A percentile compares a stretch with the other conserved stretches of the same genome.
Evolutionary conservation across 768 basidiomycete genomes (phyloP).

Genomic region (Fomitopsis serialis): DNA sequence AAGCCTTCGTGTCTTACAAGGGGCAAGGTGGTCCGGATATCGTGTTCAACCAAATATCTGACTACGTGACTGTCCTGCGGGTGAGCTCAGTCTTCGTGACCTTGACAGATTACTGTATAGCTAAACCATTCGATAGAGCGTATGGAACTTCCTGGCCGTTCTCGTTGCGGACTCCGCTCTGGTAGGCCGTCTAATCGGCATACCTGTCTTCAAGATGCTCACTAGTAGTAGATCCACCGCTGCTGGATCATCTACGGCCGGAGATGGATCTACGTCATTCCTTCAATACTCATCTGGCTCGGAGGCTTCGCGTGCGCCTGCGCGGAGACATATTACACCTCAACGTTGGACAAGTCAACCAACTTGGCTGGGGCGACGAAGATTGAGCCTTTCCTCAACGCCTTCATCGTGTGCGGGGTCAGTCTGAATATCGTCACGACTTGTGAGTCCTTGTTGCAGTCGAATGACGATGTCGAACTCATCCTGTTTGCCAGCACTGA

Average conservation of each 20-base stretch:
- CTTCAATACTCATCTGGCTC: background rate
- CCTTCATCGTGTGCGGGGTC: background rate
- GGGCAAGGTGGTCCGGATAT: constrained; percentile 21
- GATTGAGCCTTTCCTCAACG: background rate
- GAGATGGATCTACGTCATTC: background rate
- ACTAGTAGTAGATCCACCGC: background rate
- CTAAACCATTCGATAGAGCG: background rate
- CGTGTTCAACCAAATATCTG: constrained; percentile 29
- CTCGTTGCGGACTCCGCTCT: background rate
- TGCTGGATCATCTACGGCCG: background rate
- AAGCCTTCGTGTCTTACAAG: constrained; percentile 30
- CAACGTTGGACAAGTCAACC: background rate
- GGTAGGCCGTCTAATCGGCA: background rate
- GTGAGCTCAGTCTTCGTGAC: background rate
- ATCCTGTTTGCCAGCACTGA: background rate
- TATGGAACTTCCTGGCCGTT: background rate
- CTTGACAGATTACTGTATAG: background rate
- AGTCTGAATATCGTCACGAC: background rate
- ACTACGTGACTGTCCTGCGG: constrained; percentile 26
- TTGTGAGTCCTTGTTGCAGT: background rate
- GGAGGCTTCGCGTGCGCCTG: background rate
- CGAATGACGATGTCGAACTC: background rate
- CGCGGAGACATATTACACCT: background rate
- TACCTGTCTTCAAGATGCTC: background rate
- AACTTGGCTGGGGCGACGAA: background rate